Percentiles rank a stretch among this genome's conserved stretches.
These are phyloP conservation scores for Verticillium klebahnii DNA, from an alignment of 2,329 filamentous ascomycete genomes.

Conservation along the genomic window DNA sequence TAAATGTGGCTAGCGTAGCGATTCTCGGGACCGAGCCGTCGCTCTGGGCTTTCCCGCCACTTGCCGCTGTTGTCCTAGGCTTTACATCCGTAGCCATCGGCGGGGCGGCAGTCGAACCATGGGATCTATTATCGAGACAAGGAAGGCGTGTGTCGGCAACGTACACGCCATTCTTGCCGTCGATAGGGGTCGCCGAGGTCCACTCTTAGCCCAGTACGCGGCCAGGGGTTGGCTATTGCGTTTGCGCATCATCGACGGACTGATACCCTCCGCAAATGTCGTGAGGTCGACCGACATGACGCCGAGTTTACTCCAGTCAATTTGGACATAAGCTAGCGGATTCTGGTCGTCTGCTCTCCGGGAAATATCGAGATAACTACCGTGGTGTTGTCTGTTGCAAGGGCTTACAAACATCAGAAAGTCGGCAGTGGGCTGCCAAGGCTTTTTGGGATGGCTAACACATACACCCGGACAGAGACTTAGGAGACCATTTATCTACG, in stretches of 20 bases:
- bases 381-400: too few species aligned
- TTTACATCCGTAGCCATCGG: neutral
- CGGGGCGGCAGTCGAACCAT: neutral
- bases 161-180: neutral
- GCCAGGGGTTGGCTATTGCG: neutral
- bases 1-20: neutral
- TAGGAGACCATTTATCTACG: too few species aligned
- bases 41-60: neutral
- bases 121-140: neutral
- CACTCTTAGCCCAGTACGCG: neutral
- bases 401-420: too few species aligned
- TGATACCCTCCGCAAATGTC: neutral
- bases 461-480: too few species aligned
- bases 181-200: neutral
- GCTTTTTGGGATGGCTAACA: too few species aligned
- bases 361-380: too few species aligned
- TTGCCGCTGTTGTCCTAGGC: neutral
- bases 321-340: neutral
- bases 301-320: neutral
- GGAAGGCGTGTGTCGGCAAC: neutral
- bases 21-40: neutral
- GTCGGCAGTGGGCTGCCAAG: too few species aligned
- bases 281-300: neutral
- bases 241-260: neutral
- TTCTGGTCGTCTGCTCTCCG: too few species aligned